A percentile compares a stretch with the other conserved stretches of the same genome.
phyloP scores from a whole-genome alignment of 2,329 filamentous ascomycete genomes.

The Penicillium concentricum region DNA sequence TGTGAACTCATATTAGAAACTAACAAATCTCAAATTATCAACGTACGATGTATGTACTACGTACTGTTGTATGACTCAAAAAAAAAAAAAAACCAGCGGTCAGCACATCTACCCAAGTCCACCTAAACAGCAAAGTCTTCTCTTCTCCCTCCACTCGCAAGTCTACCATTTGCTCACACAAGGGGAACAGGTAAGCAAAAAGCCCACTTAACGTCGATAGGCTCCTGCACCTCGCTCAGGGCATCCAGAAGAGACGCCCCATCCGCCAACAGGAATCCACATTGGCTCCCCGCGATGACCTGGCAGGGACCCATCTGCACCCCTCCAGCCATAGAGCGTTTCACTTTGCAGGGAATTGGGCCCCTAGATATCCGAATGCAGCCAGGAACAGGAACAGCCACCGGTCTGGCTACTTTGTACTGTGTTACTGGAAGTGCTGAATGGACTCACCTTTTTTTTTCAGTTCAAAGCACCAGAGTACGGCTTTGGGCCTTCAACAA shows the following conservation, averaged over 20 bases:
- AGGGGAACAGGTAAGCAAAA: constrained; percentile 4
- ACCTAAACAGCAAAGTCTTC: background rate
- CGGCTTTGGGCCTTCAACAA: background rate
- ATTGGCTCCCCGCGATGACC: constrained; percentile 24
- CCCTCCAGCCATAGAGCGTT: constrained; percentile 9
- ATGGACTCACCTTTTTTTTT: background rate
- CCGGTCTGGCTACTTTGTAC: background rate
- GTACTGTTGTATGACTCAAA: constrained; percentile 1
- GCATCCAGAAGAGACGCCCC: constrained; percentile 4
- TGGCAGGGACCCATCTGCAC: constrained; percentile 16
- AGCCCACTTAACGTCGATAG: constrained; percentile 1
- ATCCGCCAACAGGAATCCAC: constrained; percentile 12
- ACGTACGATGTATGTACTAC: background rate
- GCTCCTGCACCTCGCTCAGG: constrained; percentile 7
- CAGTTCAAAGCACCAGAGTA: background rate
- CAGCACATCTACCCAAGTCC: constrained; percentile 17
- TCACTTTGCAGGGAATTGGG: constrained; percentile 6
- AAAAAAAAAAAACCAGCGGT: constrained; percentile 13
- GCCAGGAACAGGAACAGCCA: constrained; percentile 7
- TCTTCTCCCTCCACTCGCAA: background rate
- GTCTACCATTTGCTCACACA: constrained; percentile 12
- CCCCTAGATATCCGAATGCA: constrained; percentile 9
- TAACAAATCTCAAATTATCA: background rate
- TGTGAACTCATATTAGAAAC: background rate
- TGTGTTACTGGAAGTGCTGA: background rate